These are phyloP conservation scores for Fusarium palustre DNA, from an alignment of 2,329 filamentous ascomycete species.

Conservation along the genomic window DNA sequence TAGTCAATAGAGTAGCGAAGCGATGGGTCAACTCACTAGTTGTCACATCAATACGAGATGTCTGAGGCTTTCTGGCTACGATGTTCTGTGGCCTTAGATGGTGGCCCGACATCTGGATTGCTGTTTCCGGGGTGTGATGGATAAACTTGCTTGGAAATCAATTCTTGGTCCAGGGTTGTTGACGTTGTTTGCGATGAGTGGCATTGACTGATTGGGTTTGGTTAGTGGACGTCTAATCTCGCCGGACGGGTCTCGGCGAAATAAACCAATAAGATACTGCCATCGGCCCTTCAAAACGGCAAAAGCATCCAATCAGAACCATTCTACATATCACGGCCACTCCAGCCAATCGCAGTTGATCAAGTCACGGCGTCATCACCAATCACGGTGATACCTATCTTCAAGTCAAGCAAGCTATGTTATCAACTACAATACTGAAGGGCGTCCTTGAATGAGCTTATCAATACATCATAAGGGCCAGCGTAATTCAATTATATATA, in stretches of 20 bases:
- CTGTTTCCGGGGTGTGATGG: rapidly evolving
- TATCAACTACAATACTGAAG: not conserved
- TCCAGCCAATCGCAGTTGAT: not conserved
- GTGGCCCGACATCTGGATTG: not conserved
- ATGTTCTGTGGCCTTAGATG: not conserved
- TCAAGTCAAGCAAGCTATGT: rapidly evolving
- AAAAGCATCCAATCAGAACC: not conserved
- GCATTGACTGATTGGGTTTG: not conserved
- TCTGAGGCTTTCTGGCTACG: not conserved
- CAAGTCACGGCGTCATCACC: not conserved
- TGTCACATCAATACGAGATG: too few relatives aligned
- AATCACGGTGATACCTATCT: not conserved
- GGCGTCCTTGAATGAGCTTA: not conserved
- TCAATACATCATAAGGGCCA: not conserved
- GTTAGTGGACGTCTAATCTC: not conserved
- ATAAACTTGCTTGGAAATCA: rapidly evolving
- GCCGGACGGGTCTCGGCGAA: not conserved
- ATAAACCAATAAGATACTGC: not conserved
- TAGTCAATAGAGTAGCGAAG: rapidly evolving
- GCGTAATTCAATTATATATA: not conserved
- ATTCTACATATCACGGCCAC: rapidly evolving
- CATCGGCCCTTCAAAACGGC: rapidly evolving
- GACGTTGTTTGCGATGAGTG: not conserved
- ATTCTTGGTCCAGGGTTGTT: too few relatives aligned
- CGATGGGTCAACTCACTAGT: not conserved